Evolutionary conservation across 768 basidiomycete genomes (phyloP), one percentile per base, ranked within the genome.

Genomic region (Pholiota microspora): DNA sequence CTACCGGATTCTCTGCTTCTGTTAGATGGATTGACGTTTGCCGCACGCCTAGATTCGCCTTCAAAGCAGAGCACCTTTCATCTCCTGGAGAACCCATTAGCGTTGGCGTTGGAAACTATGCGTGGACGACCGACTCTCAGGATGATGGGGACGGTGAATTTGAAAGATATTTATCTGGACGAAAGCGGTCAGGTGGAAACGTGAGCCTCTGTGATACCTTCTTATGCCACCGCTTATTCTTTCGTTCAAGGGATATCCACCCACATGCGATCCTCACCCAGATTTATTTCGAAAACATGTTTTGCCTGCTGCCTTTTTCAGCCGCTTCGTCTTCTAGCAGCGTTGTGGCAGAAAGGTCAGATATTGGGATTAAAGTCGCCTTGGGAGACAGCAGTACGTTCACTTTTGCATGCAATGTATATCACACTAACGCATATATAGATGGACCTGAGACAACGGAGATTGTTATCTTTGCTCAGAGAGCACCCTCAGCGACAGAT

Each of bases 91-190:
- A 89, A 86, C 58, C 83, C 85, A 0, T 73, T 91, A 10, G 85
- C 89, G 3, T 68, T 91, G 18, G 84, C 87, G 0, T 66, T 92
- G 48, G 89, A 91, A 69, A 88, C 83, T 67, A 89, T 92, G 88
- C 88, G 88, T 34, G 86, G 88, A 15, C 70, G 87, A 16, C 85
- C 84, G 1, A 78, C 79, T 23, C 69, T 92, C 16, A 75, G 81
- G 31, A 78, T 88, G 55, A 71, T 82, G 46, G 86, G 82, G 2
- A 73, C 75, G 0, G 76, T 80, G 15, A 73, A 71, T 25, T 67
- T 89, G 34, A 65, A 72, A 32, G 80, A 85, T 49, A 64, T 88
- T 0, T 85, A 80, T 71, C 66, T 83, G 56, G 89, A 91, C 65
- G 76, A 79, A 42, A 74, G 74, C 32, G 82, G 79, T 13, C 82